These are phyloP conservation scores for Aspergillus leporis DNA, from an alignment of 495 filamentous ascomycete genomes.

Conservation along the genomic window DNA sequence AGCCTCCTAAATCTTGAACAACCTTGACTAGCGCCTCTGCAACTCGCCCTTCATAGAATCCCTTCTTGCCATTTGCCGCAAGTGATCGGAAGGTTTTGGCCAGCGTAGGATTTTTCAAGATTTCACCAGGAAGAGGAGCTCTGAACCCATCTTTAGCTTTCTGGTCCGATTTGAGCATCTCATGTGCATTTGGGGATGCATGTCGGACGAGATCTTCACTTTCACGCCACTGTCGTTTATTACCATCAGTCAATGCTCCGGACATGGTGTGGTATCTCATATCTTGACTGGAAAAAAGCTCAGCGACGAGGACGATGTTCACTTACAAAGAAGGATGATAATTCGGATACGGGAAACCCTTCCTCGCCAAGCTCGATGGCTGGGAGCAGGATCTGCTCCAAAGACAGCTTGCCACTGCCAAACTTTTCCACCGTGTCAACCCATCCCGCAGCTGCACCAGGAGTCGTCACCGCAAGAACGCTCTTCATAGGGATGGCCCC, in stretches of 20 bases:
- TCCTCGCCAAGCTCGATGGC: slow-evolving; percentile 86
- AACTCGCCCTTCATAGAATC: slow-evolving; percentile 86
- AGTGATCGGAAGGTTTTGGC: slow-evolving; percentile 81
- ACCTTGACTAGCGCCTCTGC: slow-evolving; percentile 80
- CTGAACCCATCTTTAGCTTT: slow-evolving; percentile 64
- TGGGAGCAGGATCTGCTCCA: slow-evolving; percentile 78
- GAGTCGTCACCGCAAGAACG: slow-evolving; percentile 80
- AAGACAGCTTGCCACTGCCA: slow-evolving; percentile 78
- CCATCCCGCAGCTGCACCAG: slow-evolving; percentile 94
- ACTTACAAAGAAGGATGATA: slow-evolving; percentile 71
- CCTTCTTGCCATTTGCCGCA: slow-evolving; percentile 77
- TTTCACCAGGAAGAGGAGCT: slow-evolving; percentile 78
- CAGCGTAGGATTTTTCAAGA: slow-evolving; percentile 81
- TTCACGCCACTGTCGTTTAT: slow-evolving; percentile 61
- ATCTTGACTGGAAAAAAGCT: background rate
- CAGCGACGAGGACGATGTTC: background rate
- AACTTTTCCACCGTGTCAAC: slow-evolving; percentile 88
- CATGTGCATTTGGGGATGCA: slow-evolving; percentile 79
- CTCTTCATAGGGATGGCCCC: slow-evolving; percentile 74
- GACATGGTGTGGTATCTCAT: background rate
- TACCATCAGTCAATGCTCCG: background rate
- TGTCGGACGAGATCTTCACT: slow-evolving; percentile 59
- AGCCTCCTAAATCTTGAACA: slow-evolving; percentile 72
- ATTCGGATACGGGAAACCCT: slow-evolving; percentile 85
- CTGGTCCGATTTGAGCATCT: slow-evolving; percentile 78